phyloP scores from a whole-genome alignment of 768 basidiomycete species.

The Cantharellus anzutake region DNA sequence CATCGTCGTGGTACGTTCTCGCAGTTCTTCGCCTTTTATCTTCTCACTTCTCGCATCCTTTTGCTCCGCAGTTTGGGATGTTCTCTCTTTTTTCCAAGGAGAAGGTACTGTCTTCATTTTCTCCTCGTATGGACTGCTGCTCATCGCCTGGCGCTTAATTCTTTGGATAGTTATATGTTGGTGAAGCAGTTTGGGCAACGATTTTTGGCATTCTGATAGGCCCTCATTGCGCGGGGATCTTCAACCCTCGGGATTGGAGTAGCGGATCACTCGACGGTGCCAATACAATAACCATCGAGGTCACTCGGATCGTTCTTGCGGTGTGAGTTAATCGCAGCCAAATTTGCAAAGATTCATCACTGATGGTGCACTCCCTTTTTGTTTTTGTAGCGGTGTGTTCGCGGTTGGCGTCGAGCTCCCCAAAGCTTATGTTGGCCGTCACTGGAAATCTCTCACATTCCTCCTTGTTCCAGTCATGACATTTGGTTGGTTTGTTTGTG shows the following conservation, averaged over 20 bases:
- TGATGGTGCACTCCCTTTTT: neutral
- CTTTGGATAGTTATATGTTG: conserved; percentile 56
- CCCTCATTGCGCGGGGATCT: conserved; percentile 21
- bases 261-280: conserved; percentile 18
- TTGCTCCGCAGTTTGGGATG: conserved; percentile 61
- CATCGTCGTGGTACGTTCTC: conserved; percentile 42
- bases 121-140: neutral
- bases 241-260: conserved; percentile 68
- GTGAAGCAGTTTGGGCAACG: conserved; percentile 93
- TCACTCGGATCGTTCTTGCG: conserved; percentile 83
- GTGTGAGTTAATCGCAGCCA: conserved; percentile 20
- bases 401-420: conserved; percentile 96
- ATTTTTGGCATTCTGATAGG: conserved; percentile 79
- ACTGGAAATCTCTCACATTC: conserved; percentile 80
- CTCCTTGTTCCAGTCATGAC: conserved; percentile 39
- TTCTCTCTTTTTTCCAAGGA: conserved; percentile 84
- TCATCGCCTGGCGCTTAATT: neutral
- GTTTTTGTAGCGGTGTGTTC: conserved; percentile 46
- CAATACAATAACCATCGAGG: conserved; percentile 75
- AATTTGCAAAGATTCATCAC: neutral
- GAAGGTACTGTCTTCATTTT: conserved; percentile 28
- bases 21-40: neutral
- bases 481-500: conserved; percentile 9
- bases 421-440: conserved; percentile 83
- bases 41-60: neutral